Evolutionary conservation across 768 basidiomycete genomes (phyloP).

Genomic region (Naematelia encephala): DNA sequence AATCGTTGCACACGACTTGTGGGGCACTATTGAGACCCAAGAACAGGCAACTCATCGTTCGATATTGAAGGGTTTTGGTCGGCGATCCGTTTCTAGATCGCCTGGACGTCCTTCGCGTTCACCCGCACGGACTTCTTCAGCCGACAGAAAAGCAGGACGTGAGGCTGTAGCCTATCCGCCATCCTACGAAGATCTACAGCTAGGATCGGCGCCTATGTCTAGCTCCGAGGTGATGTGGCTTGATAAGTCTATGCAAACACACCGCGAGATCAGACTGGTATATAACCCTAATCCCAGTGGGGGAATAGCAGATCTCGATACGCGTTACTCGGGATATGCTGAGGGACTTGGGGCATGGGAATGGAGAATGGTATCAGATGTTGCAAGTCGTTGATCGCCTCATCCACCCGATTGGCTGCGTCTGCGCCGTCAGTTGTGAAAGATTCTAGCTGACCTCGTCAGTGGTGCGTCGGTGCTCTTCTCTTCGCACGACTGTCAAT

Average conservation of each 20-base stretch:
- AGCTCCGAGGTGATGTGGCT: not conserved
- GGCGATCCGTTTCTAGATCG: not conserved
- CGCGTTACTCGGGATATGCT: not conserved
- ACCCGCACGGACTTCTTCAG: not conserved
- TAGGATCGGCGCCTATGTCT: not conserved
- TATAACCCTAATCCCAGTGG: not conserved
- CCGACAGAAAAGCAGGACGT: not conserved
- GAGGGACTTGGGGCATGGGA: not conserved
- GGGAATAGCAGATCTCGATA: not conserved
- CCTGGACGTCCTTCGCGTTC: not conserved
- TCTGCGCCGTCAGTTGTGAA: not conserved
- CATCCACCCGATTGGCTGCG: no score
- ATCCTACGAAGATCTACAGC: not conserved
- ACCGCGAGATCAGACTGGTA: not conserved
- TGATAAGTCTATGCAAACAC: not conserved
- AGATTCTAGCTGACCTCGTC: not conserved
- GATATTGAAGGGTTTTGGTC: not conserved
- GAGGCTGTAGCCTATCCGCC: not conserved
- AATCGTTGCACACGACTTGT: not conserved
- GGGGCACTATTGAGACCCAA: not conserved
- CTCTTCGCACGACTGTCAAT: not conserved
- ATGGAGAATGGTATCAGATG: not conserved
- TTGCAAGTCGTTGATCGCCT: not conserved
- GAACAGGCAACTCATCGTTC: not conserved
- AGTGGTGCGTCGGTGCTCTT: not conserved